Evolutionary conservation across 2,329 filamentous ascomycete genomes (phyloP), one percentile per base, ranked within the genome.

Genomic region (Amphichorda felina): DNA sequence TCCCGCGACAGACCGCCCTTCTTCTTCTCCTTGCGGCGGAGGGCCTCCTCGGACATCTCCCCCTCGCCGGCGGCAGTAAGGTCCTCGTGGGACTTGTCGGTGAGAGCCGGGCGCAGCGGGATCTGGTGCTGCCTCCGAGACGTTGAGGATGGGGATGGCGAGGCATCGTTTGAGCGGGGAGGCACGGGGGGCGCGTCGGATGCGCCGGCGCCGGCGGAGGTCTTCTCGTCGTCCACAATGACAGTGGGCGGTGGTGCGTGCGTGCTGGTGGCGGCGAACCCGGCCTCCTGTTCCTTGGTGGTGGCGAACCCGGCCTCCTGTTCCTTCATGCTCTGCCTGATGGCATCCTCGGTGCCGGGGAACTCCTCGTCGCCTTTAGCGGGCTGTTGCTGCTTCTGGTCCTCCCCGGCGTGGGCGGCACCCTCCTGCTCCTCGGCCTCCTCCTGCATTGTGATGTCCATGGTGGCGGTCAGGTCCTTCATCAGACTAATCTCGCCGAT

Each of bases 401-500:
- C 29, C 19, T 37, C 30, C 8, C 21, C 61, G 16, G 61, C 64
- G n/a, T 66, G 64, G 3, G 63, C 64, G 13, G 70, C 68, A 5
- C 69, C 70, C 26, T 69, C 64, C 19, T 67, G 66, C 3, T 64
- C 62, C 31, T 73, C 77, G 41, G 80, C 76, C 45, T 82, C 80
- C 49, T 86, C 84, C 38, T 83, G 70, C 78, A 87, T 89, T 15
- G 86, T 88, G 46, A 98, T 96, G 51, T 98, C 91, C 89, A 98
- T 96, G 30, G 88, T 94, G 51, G 87, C 86, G 14, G 89, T 96
- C 37, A 98, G 71, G 53, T 98, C 91, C 66, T 95, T 96, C 84
- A 98, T 95, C 39, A 98, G 75, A 34, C 85, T 91, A 48, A 98
- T 94, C 69, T 98, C 91, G 46, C 91, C 91, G 52, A 98, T 96